phyloP scores from a whole-genome alignment of 139 green algal genomes.

The Nannochloris sp. region DNA sequence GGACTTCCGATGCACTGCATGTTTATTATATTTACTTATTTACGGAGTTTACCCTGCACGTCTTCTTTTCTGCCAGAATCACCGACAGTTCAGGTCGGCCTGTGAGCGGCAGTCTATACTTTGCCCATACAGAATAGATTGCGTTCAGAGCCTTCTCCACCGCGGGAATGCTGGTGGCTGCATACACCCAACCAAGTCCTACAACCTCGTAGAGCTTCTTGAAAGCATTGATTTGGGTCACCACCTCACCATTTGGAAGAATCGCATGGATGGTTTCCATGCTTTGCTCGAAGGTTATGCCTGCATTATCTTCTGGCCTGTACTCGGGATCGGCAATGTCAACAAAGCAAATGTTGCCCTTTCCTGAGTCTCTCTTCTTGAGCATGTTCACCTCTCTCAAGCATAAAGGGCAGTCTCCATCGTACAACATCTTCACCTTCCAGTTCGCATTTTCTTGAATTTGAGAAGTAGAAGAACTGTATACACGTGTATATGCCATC shows the following conservation, averaged over 20 bases:
- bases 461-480: no score
- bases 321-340: constrained; percentile 72
- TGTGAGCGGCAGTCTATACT: constrained; percentile 61
- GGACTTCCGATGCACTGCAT: no score
- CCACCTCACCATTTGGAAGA: constrained; percentile 53
- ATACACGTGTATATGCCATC: no score
- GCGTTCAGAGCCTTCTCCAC: constrained; percentile 44
- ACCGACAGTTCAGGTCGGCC: constrained; percentile 39
- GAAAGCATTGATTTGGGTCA: constrained; percentile 75
- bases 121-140: constrained; percentile 84
- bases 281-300: constrained; percentile 68
- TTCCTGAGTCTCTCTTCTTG: constrained; percentile 41
- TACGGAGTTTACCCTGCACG: background rate
- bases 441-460: constrained; percentile 13
- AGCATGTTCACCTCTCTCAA: constrained; percentile 92
- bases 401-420: constrained; percentile 80
- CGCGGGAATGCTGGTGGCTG: constrained; percentile 52
- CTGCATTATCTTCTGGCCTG: constrained; percentile 53
- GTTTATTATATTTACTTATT: no score
- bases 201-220: constrained; percentile 79
- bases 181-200: constrained; percentile 79
- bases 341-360: constrained; percentile 79
- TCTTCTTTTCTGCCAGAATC: background rate
- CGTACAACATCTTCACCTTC: constrained; percentile 74
- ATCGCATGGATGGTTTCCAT: constrained; percentile 90